Percentiles rank a stretch among this genome's conserved stretches.
phyloP scores from a whole-genome alignment of 352 stramenopile genomes.

The Phytophthora capsici region DNA sequence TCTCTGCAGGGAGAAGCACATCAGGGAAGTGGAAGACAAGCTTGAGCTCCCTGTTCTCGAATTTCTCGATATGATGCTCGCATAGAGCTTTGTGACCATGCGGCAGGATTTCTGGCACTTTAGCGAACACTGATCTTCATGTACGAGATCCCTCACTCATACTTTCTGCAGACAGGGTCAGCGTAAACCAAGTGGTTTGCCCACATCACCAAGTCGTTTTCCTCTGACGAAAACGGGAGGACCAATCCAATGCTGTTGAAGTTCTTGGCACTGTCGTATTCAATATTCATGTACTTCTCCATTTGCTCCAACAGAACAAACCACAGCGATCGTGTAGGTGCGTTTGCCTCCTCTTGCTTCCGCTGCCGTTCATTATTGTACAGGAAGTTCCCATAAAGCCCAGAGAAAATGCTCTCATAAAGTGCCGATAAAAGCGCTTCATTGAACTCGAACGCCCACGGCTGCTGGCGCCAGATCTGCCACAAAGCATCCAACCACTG shows the following conservation, averaged over 20 bases:
- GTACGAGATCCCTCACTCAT: slow-evolving; percentile 47
- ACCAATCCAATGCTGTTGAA: slow-evolving; percentile 86
- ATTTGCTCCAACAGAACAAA: slow-evolving; percentile 60
- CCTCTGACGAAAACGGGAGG: slow-evolving; percentile 80
- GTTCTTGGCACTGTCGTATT: slow-evolving; percentile 87
- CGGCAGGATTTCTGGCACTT: background rate
- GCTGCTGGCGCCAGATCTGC: slow-evolving; percentile 97
- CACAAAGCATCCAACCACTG: slow-evolving; percentile 99
- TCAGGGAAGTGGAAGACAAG: slow-evolving; percentile 55
- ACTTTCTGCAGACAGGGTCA: slow-evolving; percentile 88
- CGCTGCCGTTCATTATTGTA: slow-evolving; percentile 95
- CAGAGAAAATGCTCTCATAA: slow-evolving; percentile 97
- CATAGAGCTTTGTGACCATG: slow-evolving; percentile 30
- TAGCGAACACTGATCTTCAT: background rate
- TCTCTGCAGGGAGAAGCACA: slow-evolving; percentile 46
- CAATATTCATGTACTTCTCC: slow-evolving; percentile 80
- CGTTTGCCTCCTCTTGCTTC: slow-evolving; percentile 62
- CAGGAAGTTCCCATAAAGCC: slow-evolving; percentile 97
- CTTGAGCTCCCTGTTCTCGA: slow-evolving; percentile 60
- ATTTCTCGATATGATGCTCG: slow-evolving; percentile 72
- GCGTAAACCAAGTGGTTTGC: slow-evolving; percentile 82
- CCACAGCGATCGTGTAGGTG: slow-evolving; percentile 79
- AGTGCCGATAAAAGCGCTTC: slow-evolving; percentile 91
- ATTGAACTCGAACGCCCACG: slow-evolving; percentile 99
- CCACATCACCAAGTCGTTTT: slow-evolving; percentile 87